Conservation (phyloP, 208 protist genomes). For the Histomonas meleagridis region DNA sequence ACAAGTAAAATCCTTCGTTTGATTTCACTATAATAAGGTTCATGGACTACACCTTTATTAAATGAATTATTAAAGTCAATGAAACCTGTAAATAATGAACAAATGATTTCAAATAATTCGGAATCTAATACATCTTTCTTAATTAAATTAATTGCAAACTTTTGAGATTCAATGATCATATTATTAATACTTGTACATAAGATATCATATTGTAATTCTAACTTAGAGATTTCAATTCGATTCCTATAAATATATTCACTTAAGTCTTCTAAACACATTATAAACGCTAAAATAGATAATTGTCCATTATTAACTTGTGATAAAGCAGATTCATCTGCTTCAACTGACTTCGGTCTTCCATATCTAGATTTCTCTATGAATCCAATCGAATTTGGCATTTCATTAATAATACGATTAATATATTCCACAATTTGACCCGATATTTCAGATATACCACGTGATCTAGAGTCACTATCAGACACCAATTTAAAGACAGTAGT, state of each 20-base stretch:
- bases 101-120: no score
- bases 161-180: no score
- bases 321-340: not conserved
- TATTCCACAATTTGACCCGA: not conserved
- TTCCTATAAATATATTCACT: not conserved
- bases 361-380: not conserved
- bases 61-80: no score
- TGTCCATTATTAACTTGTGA: not conserved
- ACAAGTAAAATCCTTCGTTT: no score
- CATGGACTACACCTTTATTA: no score
- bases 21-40: no score
- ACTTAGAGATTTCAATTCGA: not conserved
- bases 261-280: not conserved
- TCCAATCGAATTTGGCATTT: not conserved
- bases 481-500: not conserved
- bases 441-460: not conserved
- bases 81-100: no score
- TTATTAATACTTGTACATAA: no score
- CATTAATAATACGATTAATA: not conserved
- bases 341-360: not conserved
- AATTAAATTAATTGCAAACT: no score
- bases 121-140: no score
- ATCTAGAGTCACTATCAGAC: not conserved
- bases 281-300: not conserved
- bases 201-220: no score